Base-by-base conservation (phyloP, 1,139 yeast genomes). In the Magnusiomyces suaveolens region DNA sequence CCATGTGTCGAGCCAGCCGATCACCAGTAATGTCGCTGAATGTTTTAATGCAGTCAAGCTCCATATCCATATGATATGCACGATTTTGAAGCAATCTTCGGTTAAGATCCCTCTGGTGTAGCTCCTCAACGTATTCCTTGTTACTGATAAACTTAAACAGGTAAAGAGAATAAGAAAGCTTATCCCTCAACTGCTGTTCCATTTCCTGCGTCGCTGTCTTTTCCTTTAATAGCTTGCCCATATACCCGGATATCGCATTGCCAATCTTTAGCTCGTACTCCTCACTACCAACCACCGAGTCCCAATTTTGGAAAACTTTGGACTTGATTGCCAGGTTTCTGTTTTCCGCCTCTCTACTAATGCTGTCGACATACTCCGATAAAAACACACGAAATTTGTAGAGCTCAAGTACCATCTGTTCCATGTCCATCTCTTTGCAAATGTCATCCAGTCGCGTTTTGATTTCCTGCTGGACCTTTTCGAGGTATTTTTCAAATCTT, bases 51-150 rank as follows among this genome's bases (percentile, higher is more conserved):
- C 71, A 57, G 10, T 58, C 52, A 8, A 62, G 55, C 53, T 72
- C 75, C 1, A 66, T 62, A 10, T 60, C 62, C 1, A 62, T 52
- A 33, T 64, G 62, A 12, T 63, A 65, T 0, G 68, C 56, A 24
- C 66, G 64, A 26, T 64, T 60, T 23, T 64, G 65, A 2, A 73
- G 60, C 3, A 73, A 59, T n/a, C 77, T 65, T 52, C 64, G 66
- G 1, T 74, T 69, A 10, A 73, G 60, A 53, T 70, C 72, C 48
- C 66, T 64, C 56, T 71, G 68, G 60, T 71, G 72, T n/a, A 23
- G 26, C 25, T 43, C 38, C 2, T 16, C n/a, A 16, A 51, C n/a
- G 14, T n/a, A 4, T 25, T 24, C 44, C 21, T 46, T 36, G n/a
- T 23, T 41, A 14, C 43, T 26, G 39, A 38, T 38, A 16, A 38